Percentiles rank a stretch among this genome's conserved stretches.
phyloP scores from a whole-genome alignment of 768 basidiomycete genomes.

The Pulveroboletus frians region DNA sequence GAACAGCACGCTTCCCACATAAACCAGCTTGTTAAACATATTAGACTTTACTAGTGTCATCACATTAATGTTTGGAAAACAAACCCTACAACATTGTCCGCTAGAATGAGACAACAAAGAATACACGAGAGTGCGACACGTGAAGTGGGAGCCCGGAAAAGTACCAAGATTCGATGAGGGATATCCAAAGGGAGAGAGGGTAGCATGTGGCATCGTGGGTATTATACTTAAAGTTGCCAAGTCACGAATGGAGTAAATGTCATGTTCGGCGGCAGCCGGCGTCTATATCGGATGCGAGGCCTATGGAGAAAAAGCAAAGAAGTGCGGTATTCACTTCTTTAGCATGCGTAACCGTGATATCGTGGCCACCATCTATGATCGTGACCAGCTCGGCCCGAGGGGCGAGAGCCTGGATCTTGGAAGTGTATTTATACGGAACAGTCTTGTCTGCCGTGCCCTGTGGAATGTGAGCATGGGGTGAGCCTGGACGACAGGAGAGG shows the following conservation, averaged over 20 bases:
- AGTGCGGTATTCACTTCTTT: slow-evolving; percentile 28
- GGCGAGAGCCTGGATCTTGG: slow-evolving; percentile 27
- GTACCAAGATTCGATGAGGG: not conserved
- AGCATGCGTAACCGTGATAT: slow-evolving; percentile 31
- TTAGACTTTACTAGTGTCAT: not conserved
- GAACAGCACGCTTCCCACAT: too few relatives aligned
- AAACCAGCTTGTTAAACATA: too few relatives aligned
- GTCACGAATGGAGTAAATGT: too few relatives aligned
- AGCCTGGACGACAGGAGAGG: not conserved
- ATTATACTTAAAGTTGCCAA: not conserved
- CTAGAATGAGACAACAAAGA: slow-evolving; percentile 2
- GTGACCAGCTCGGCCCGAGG: slow-evolving; percentile 29
- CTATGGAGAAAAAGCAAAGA: slow-evolving; percentile 23
- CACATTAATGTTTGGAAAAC: not conserved
- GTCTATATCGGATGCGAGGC: not conserved
- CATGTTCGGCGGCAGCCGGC: not conserved
- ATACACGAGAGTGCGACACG: slow-evolving; percentile 6
- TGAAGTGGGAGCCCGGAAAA: not conserved
- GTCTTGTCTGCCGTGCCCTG: slow-evolving; percentile 33
- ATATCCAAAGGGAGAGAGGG: slow-evolving; percentile 1
- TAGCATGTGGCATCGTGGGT: slow-evolving; percentile 7
- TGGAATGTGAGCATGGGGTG: not conserved
- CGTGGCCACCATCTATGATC: slow-evolving; percentile 27
- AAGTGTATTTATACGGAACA: slow-evolving; percentile 30
- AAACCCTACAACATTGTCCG: slow-evolving; percentile 11